Evolutionary conservation across 345 rosid genomes (phyloP).

Genomic region (Ceriops tagal): DNA sequence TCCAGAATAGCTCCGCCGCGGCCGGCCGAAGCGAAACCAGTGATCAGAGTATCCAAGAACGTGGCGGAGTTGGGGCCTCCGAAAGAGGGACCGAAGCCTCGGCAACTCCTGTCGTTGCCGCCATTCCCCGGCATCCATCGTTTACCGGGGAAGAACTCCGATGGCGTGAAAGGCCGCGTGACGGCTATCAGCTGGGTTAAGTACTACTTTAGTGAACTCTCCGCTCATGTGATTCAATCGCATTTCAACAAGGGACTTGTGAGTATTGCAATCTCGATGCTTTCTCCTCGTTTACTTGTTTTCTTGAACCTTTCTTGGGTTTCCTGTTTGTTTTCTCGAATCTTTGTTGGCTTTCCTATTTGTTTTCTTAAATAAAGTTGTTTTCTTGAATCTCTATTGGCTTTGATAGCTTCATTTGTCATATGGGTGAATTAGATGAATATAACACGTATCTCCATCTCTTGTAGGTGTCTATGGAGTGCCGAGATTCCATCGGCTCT

Average conservation of each 20-base stretch:
- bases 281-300: not conserved
- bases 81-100: conserved; percentile 67
- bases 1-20: conserved; percentile 56
- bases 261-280: conserved; percentile 19
- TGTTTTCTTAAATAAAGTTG: too few species aligned
- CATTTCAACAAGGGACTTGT: conserved; percentile 91
- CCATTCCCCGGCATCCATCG: conserved; percentile 60
- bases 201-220: conserved; percentile 65
- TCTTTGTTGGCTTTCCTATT: not conserved
- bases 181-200: conserved; percentile 86
- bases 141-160: conserved; percentile 44
- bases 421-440: too few species aligned
- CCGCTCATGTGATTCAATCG: conserved; percentile 52
- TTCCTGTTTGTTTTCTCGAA: too few species aligned
- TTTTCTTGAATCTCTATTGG: too few species aligned
- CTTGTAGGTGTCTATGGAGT: conserved; percentile 58
- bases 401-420: too few species aligned
- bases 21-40: conserved; percentile 28
- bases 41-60: conserved; percentile 59
- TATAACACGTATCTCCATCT: not conserved
- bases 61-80: conserved; percentile 54
- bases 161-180: conserved; percentile 26
- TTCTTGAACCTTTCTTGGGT: not conserved
- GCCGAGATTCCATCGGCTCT: conserved; percentile 22
- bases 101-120: conserved; percentile 78